Conservation (phyloP, 2,329 filamentous ascomycete genomes). For the Fusarium gaditjirri region DNA sequence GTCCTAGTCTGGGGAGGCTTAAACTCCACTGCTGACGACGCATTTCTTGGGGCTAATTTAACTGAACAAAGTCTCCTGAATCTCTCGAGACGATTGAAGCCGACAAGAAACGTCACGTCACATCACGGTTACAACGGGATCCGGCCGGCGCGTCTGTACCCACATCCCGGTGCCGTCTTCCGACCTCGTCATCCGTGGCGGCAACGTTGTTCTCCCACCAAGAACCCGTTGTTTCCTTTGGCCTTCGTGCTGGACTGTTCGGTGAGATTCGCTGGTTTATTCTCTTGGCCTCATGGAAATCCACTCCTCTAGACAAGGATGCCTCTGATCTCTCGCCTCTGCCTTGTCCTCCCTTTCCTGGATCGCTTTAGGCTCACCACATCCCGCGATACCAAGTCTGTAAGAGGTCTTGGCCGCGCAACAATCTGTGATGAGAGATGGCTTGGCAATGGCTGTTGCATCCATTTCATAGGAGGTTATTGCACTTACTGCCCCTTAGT, state of each 20-base stretch:
- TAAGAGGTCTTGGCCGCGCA: constrained; percentile 29
- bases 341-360: constrained; percentile 5
- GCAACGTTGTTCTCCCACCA: too few species aligned
- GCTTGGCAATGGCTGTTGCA: constrained; percentile 23
- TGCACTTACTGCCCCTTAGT: neutral
- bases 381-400: constrained; percentile 27
- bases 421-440: constrained; percentile 4
- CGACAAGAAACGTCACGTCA: too few species aligned
- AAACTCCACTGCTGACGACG: constrained; percentile 38
- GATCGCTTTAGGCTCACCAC: constrained; percentile 1
- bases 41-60: constrained; percentile 32
- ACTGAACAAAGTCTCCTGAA: neutral
- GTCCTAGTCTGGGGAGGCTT: neutral
- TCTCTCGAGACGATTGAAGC: too few species aligned
- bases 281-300: constrained; percentile 20
- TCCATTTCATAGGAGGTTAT: neutral
- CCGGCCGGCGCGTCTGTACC: too few species aligned
- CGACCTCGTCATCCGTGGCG: too few species aligned
- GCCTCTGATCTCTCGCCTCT: neutral
- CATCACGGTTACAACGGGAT: too few species aligned
- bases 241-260: too few species aligned
- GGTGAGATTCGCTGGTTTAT: neutral
- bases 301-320: constrained; percentile 19
- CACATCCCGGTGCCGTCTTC: too few species aligned
- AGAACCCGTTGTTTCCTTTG: too few species aligned